Evolutionary conservation across 495 filamentous ascomycete species (phyloP), one percentile per base, ranked within the genome.

Genomic region (Neurospora sp.): DNA sequence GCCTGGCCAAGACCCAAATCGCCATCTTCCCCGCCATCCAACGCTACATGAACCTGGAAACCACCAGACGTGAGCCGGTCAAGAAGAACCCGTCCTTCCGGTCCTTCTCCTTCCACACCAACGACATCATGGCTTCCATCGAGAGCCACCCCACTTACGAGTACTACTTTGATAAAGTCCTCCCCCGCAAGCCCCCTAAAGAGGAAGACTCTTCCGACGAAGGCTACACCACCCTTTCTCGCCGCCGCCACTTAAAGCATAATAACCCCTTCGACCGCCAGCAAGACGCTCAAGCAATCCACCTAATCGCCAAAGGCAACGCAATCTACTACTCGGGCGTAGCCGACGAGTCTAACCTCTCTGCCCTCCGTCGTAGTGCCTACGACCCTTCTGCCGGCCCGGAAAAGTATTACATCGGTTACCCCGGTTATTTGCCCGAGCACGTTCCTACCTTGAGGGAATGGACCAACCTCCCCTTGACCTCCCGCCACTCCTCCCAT

Each of bases 1-100:
- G 82, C 40, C 74, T 83, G 5, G 82, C 78, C 69, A 85, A 81
- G 75, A 80, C 84, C 42, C 83, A 83, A 74, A 79, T 83, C 54
- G 74, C 78, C 69, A 75, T 82, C 23, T 83, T 81, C 78, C 84
- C 84, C 40, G 74, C 76, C 70, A 59, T 84, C 39, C 79, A 81
- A 69, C 79, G 83, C 23, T 83, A 79, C 72, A 62, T 79, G 27
- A 74, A 76, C 48, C 69, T 71, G 8, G 70, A 69, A 38, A n/a
- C 42, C 31, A 35, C 20, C 1, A 10, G 46, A 0, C 40, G 74
- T 39, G 77, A 82, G 37, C 80, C 80, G 71, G 77, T 82, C 75
- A 75, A 59, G 23, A 74, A 80, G 73, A 74, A 74, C 11, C 72
- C 74, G 1, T 62, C 84, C 70, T 46, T 74, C 37, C 70, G 76